These are phyloP conservation scores for Mentha longifolia DNA, from an alignment of 257 asterid species.

Conservation along the genomic window DNA sequence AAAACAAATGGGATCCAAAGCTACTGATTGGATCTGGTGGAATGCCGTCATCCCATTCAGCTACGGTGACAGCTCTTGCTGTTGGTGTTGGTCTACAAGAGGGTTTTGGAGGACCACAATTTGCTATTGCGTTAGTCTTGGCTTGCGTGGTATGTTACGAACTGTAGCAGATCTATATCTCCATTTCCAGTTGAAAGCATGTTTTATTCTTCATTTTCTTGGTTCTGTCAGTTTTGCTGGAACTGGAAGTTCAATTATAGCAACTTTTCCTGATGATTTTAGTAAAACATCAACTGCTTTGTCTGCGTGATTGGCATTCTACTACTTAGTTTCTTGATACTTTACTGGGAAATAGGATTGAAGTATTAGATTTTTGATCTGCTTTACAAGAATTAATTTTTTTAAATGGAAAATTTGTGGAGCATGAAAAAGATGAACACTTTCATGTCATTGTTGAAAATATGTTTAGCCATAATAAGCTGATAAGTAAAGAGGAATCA, in stretches of 20 bases:
- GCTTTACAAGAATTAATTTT: background rate
- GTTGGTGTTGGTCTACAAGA: constrained; percentile 73
- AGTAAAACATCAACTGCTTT: background rate
- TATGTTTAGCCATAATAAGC: background rate
- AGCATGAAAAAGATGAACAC: no score
- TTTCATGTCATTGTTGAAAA: background rate
- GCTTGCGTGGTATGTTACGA: constrained; percentile 71
- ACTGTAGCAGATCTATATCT: background rate
- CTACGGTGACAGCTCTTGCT: constrained; percentile 83
- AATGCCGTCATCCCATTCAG: constrained; percentile 94
- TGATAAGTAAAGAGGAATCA: background rate
- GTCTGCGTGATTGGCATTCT: constrained; percentile 4
- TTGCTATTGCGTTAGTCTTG: constrained; percentile 69
- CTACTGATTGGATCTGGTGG: constrained; percentile 87
- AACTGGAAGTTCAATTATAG: background rate
- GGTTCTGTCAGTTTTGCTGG: constrained; percentile 3
- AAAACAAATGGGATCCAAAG: constrained; percentile 73
- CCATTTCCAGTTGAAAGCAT: background rate
- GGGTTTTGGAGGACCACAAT: constrained; percentile 74
- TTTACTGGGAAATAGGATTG: background rate
- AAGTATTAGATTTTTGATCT: constrained; percentile 9
- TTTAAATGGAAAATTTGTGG: background rate
- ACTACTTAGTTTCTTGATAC: constrained; percentile 19
- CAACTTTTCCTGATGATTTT: background rate
- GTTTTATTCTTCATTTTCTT: background rate